These are phyloP conservation scores for Dryas alaskensis DNA, from an alignment of 306 rosid species.

Conservation along the genomic window DNA sequence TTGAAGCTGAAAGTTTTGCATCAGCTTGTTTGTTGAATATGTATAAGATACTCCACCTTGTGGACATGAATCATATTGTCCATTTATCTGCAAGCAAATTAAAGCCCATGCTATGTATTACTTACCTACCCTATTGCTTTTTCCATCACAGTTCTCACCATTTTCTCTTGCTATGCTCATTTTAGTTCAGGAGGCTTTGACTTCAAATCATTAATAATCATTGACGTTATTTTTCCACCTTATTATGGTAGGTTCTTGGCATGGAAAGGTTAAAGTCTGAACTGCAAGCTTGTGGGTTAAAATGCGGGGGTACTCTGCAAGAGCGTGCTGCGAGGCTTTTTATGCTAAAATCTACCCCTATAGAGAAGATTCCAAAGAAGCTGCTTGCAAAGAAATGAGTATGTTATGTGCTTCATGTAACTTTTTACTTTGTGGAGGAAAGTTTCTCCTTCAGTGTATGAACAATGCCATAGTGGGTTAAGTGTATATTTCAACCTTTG, in stretches of 20 bases:
- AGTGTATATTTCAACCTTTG: slow-evolving; percentile 16
- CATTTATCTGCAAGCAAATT: background rate
- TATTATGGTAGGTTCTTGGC: slow-evolving; percentile 61
- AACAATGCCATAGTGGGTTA: background rate
- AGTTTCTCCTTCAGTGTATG: slow-evolving; percentile 14
- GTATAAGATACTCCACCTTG: background rate
- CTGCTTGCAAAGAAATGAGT: slow-evolving; percentile 69
- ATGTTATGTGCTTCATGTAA: background rate
- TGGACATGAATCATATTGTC: background rate
- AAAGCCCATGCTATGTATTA: background rate
- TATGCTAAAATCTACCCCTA: slow-evolving; percentile 70
- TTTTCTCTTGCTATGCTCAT: background rate
- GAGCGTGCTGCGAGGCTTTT: slow-evolving; percentile 95
- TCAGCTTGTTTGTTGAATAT: background rate
- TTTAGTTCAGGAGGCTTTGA: background rate
- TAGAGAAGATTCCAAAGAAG: slow-evolving; percentile 81
- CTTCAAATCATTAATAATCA: background rate
- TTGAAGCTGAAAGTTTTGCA: background rate
- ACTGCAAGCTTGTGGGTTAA: slow-evolving; percentile 70
- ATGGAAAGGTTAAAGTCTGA: slow-evolving; percentile 75
- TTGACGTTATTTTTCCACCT: background rate
- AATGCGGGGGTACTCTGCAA: slow-evolving; percentile 88
- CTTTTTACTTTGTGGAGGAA: background rate
- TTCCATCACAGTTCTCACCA: background rate
- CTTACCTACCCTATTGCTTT: background rate